phyloP scores from a whole-genome alignment of 805 yeast species.

The Blastobotrys peoriensis region DNA sequence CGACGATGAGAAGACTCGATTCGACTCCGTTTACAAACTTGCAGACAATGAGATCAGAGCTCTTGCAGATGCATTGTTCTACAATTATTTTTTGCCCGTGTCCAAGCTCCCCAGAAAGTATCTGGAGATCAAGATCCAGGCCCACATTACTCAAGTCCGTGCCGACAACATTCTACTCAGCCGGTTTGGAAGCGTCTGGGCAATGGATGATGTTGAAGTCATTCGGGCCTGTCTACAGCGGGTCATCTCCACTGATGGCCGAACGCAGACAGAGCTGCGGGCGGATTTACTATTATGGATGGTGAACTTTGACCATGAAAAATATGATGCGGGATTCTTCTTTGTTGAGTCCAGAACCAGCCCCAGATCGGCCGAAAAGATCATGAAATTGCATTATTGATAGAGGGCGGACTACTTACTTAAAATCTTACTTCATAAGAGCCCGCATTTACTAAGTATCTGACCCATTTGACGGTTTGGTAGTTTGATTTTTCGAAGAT shows the following conservation, averaged over 20 bases:
- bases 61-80: conserved; percentile 18
- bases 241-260: conserved; percentile 31
- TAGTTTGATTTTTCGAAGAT: conserved; percentile 57
- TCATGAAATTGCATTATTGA: not conserved
- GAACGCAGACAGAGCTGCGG: conserved; percentile 8
- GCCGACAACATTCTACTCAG: conserved; percentile 46
- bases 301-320: conserved; percentile 13
- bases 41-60: conserved; percentile 12
- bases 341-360: conserved; percentile 5
- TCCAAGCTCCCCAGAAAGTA: conserved; percentile 32
- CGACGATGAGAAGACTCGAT: not conserved
- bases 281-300: conserved; percentile 18
- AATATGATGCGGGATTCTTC: conserved; percentile 20
- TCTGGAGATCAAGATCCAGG: conserved; percentile 37
- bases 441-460: conserved; percentile 70
- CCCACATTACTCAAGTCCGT: conserved; percentile 39
- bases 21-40: conserved; percentile 17
- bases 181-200: conserved; percentile 42
- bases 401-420: conserved; percentile 5
- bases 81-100: conserved; percentile 18
- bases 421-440: conserved; percentile 72
- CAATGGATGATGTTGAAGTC: conserved; percentile 41
- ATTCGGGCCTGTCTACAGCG: conserved; percentile 45
- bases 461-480: conserved; percentile 80
- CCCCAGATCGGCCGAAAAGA: not conserved